A percentile compares a stretch with the other conserved stretches of the same genome.
phyloP scores from a whole-genome alignment of 1,284 basidiomycete genomes.

The Ustilago lituana region DNA sequence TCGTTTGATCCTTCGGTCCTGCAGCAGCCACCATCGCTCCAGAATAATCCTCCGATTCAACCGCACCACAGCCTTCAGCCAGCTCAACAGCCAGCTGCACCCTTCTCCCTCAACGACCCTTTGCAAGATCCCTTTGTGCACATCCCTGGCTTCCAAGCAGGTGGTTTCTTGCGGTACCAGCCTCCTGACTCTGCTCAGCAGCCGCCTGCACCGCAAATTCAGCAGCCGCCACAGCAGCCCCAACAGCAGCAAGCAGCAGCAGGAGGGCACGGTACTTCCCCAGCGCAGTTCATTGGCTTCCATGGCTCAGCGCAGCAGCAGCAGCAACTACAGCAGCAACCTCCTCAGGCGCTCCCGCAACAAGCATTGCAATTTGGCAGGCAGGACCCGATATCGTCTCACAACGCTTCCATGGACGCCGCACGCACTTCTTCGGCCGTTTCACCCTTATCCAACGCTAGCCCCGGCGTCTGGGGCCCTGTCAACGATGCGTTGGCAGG shows the following conservation, averaged over 20 bases:
- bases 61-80: constrained; percentile 8
- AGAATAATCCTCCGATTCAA: constrained; percentile 7
- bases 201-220: constrained; percentile 9
- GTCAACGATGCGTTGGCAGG: constrained; percentile 27
- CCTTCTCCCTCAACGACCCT: constrained; percentile 11
- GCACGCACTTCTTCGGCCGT: constrained; percentile 5
- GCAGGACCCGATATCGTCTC: constrained; percentile 5
- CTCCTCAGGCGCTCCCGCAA: no score
- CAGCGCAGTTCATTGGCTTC: constrained; percentile 6
- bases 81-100: constrained; percentile 5
- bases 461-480: constrained; percentile 10
- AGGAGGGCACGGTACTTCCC: background rate
- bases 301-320: background rate
- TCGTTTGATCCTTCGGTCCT: constrained; percentile 28
- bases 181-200: constrained; percentile 11
- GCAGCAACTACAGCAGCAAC: no score
- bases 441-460: constrained; percentile 16
- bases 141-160: constrained; percentile 18
- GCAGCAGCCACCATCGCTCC: constrained; percentile 18
- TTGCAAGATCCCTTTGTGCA: constrained; percentile 19
- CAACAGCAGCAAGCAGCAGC: constrained; percentile 7
- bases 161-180: constrained; percentile 28
- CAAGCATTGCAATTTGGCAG: no score
- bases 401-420: background rate
- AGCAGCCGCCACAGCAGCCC: constrained; percentile 1